These are phyloP conservation scores for Coniochaeta sp. DNA, from an alignment of 2,329 filamentous ascomycete species.

Conservation along the genomic window DNA sequence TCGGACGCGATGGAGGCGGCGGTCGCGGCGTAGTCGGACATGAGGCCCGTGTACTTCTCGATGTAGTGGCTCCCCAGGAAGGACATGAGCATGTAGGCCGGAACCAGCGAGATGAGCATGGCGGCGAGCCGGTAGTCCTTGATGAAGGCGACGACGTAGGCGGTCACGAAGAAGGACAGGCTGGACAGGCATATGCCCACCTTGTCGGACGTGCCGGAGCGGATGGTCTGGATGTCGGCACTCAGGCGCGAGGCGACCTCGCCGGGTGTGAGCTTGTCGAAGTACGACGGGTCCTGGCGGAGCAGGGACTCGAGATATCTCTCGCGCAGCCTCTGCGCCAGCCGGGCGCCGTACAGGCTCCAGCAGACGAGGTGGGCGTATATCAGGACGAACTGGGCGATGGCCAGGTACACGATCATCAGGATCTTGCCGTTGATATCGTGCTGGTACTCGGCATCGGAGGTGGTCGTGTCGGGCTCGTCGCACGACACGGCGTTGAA, in stretches of 20 bases:
- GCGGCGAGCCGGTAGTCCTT: conserved; percentile 55
- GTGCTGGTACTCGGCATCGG: conserved; percentile 8
- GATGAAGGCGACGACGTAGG: conserved; percentile 62
- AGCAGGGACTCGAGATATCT: conserved; percentile 52
- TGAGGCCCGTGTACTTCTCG: conserved; percentile 41
- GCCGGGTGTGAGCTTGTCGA: conserved; percentile 55
- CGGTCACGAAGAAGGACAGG: conserved; percentile 59
- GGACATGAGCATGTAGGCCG: conserved; percentile 56
- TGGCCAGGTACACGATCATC: conserved; percentile 55
- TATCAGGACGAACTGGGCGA: conserved; percentile 56
- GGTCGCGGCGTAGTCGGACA: conserved; percentile 47
- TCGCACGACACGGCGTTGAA: conserved; percentile 40
- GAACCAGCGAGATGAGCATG: conserved; percentile 56
- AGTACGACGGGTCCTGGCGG: conserved; percentile 55
- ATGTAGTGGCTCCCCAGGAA: conserved; percentile 50
- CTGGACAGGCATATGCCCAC: conserved; percentile 58
- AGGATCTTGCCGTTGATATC: conserved; percentile 35
- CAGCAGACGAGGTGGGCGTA: conserved; percentile 59
- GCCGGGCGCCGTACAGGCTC: conserved; percentile 55
- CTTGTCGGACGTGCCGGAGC: conserved; percentile 64
- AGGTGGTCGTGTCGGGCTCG: conserved; percentile 8
- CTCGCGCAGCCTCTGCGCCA: conserved; percentile 57
- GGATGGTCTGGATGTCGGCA: conserved; percentile 59
- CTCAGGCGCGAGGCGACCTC: conserved; percentile 60
- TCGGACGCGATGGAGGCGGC: conserved; percentile 59